Conservation (phyloP, 192 early-diverging fungal genomes). For the Mortierella alpina region DNA sequence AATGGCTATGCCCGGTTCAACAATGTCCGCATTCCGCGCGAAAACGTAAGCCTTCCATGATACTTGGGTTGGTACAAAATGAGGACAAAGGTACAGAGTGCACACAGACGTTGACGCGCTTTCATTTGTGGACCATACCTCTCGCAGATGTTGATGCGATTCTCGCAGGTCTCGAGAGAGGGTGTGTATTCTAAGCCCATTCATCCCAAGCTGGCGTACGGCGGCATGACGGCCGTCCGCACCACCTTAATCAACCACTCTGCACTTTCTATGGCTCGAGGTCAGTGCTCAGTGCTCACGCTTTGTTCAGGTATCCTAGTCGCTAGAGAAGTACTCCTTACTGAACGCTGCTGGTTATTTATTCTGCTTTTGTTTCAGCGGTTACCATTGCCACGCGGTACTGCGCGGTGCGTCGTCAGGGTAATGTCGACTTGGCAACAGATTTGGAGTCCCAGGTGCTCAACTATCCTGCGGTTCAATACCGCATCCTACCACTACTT, state of each 20-base stretch:
- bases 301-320: slow-evolving; percentile 57
- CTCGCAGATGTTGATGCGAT: slow-evolving; percentile 88
- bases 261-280: slow-evolving; percentile 49
- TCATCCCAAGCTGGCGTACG: slow-evolving; percentile 81
- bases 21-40: slow-evolving; percentile 81
- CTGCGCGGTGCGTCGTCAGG: slow-evolving; percentile 72
- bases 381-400: slow-evolving; percentile 79
- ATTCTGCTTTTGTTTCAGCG: slow-evolving; percentile 64
- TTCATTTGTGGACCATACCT: neutral
- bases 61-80: neutral
- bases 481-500: slow-evolving; percentile 42
- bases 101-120: neutral
- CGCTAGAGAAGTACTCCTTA: neutral
- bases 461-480: slow-evolving; percentile 51
- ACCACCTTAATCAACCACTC: slow-evolving; percentile 77
- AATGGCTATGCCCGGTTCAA: slow-evolving; percentile 89
- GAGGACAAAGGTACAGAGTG: too few species aligned
- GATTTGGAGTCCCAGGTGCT: slow-evolving; percentile 49
- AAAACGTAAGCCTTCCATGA: slow-evolving; percentile 62
- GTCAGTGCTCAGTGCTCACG: slow-evolving; percentile 5
- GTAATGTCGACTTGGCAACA: slow-evolving; percentile 52
- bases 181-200: slow-evolving; percentile 80
- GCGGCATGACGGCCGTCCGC: slow-evolving; percentile 78
- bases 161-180: slow-evolving; percentile 78
- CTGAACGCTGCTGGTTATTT: slow-evolving; percentile 64